These are phyloP conservation scores for Dictyostelium firmibasis DNA, from an alignment of 78 protist species.

Conservation along the genomic window DNA sequence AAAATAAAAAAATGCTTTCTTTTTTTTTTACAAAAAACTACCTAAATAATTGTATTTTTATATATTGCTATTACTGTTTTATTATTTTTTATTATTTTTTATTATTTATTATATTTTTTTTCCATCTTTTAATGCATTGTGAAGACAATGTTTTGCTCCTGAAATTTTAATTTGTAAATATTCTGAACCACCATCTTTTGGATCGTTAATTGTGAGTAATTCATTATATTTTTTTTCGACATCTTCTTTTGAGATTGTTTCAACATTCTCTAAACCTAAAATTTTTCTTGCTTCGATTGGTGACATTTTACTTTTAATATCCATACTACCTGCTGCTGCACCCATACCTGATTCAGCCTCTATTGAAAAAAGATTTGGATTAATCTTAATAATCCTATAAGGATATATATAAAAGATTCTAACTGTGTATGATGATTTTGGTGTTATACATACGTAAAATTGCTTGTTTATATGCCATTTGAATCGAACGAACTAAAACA, in stretches of 20 bases:
- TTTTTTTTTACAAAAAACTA: too few species aligned
- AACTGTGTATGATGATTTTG: too few species aligned
- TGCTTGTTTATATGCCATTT: constrained; percentile 78
- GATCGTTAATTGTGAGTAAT: constrained; percentile 32
- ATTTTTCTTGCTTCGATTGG: constrained; percentile 73
- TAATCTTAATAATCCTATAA: too few species aligned
- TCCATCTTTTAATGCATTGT: constrained; percentile 32
- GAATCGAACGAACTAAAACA: constrained; percentile 29
- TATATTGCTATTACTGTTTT: neutral
- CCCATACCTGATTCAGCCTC: constrained; percentile 65
- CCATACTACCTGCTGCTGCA: constrained; percentile 16
- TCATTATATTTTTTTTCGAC: constrained; percentile 8
- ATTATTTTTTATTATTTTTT: neutral
- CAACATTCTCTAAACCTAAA: constrained; percentile 51
- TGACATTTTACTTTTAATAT: constrained; percentile 36
- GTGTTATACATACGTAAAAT: constrained; percentile 18
- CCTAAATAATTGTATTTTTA: neutral
- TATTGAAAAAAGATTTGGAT: too few species aligned
- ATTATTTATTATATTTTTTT: constrained; percentile 36
- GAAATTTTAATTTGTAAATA: constrained; percentile 40
- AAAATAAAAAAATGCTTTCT: neutral
- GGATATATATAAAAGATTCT: too few species aligned
- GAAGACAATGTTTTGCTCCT: constrained; percentile 67
- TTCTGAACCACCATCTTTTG: constrained; percentile 64
- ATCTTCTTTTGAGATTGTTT: constrained; percentile 33